Evolutionary conservation across 495 filamentous ascomycete genomes (phyloP), one percentile per base, ranked within the genome.

Genomic region (Penicillium lividum): DNA sequence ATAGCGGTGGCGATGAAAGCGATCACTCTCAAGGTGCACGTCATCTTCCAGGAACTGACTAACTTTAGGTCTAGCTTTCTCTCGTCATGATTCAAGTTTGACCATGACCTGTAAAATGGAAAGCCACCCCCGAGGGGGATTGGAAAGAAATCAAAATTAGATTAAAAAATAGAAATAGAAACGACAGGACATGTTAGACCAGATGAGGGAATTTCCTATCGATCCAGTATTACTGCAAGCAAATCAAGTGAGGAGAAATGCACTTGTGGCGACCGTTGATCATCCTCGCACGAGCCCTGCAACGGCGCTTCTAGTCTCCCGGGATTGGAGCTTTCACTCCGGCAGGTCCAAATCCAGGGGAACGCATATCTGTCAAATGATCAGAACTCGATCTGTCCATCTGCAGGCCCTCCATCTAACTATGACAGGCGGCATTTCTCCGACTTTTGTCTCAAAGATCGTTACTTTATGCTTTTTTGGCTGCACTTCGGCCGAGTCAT

Each of bases 261-360:
- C 31, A 15, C 25, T 25, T 29, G 53, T 56, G 40, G 53, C 48
- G 30, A 56, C 31, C 15, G 53, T 43, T 29, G 48, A 56, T 56
- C 58, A 31, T 25, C 52, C 34, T 54, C 51, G 47, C 53, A 51
- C 52, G 40, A 52, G 58, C 52, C 46, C 46, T 49, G 46, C 46
- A 49, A 49, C 46, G 46, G 46, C 28, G 46, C 38, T 49, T n/a
- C 15, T 9, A 49, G 28, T 49, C 15, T 49, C 46, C 5, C 28
- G 28, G 28, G 27, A 13, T 16, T 30, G 31, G 46, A 27, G 16
- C 15, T 40, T 3, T 13, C 15, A 15, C 15, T 40, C 28, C 46
- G 46, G 46, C 16, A 49, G 28, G 28, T 30, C 27, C 9, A 49
- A 30, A 30, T 29, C 46, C 46, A 49, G 46, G 46, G 28, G 46